Percentiles rank a stretch among this genome's conserved stretches.
phyloP scores from a whole-genome alignment of 192 early-diverging fungal genomes.

The Coemansia sp. region DNA sequence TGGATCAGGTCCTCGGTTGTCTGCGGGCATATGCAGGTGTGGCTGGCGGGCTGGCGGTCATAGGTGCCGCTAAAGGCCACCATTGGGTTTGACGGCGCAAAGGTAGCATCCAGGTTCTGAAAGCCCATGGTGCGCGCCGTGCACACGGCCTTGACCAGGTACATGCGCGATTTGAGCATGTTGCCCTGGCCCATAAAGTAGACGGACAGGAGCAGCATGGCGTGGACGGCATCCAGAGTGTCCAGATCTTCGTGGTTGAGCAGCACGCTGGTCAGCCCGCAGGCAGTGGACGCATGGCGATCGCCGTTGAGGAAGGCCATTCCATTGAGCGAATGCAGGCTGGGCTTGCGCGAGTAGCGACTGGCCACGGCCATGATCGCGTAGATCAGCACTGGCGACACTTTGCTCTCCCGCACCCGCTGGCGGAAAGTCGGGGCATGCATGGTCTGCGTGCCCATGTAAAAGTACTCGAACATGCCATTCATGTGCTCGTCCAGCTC shows the following conservation, averaged over 20 bases:
- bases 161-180: constrained; percentile 50
- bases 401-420: constrained; percentile 15
- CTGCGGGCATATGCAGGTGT: constrained; percentile 24
- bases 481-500: constrained; percentile 45
- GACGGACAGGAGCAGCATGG: constrained; percentile 46
- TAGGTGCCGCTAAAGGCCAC: constrained; percentile 30
- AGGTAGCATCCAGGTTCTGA: constrained; percentile 38
- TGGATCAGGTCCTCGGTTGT: constrained; percentile 19
- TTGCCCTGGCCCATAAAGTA: constrained; percentile 51
- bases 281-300: constrained; percentile 37
- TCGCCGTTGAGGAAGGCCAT: constrained; percentile 48
- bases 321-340: constrained; percentile 48
- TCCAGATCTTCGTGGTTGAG: constrained; percentile 40
- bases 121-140: constrained; percentile 45
- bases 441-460: constrained; percentile 44
- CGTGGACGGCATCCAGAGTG: constrained; percentile 37
- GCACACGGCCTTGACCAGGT: constrained; percentile 48
- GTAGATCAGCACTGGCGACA: constrained; percentile 45
- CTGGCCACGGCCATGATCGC: constrained; percentile 48
- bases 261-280: constrained; percentile 39
- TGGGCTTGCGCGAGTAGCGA: constrained; percentile 45
- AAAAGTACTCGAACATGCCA: constrained; percentile 49
- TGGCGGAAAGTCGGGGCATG: constrained; percentile 36
- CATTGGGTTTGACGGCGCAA: constrained; percentile 40
- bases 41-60: constrained; percentile 14